phyloP scores from a whole-genome alignment of 1,284 basidiomycete genomes.

The Apiotrichum mycotoxinovorans region DNA sequence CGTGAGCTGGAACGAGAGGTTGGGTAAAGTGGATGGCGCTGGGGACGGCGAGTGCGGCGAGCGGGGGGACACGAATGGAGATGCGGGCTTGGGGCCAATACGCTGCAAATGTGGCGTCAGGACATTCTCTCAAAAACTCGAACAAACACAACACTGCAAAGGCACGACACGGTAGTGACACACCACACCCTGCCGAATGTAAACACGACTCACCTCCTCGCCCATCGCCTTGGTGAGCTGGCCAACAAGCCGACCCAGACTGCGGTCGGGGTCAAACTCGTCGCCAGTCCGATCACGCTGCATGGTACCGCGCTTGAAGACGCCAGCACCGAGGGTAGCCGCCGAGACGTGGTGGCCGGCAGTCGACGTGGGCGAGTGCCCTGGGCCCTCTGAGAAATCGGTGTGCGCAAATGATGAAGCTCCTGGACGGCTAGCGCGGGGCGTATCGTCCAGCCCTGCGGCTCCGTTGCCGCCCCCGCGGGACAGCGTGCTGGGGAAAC shows the following conservation, averaged over 20 bases:
- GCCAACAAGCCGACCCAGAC: conserved; percentile 58
- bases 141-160: neutral
- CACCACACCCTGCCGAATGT: too few relatives aligned
- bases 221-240: conserved; percentile 44
- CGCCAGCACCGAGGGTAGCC: conserved; percentile 76
- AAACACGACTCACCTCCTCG: conserved; percentile 28
- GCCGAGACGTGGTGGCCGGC: conserved; percentile 80
- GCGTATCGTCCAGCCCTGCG: conserved; percentile 10
- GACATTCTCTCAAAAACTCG: neutral
- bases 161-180: neutral
- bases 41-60: conserved; percentile 20
- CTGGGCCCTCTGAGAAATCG: conserved; percentile 19
- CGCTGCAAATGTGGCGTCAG: conserved; percentile 8
- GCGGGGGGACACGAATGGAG: conserved; percentile 2
- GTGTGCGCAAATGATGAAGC: conserved; percentile 4
- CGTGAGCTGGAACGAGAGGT: conserved; percentile 47
- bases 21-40: conserved; percentile 43
- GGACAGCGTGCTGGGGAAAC: conserved; percentile 1
- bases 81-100: conserved; percentile 15
- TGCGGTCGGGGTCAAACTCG: conserved; percentile 82
- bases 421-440: conserved; percentile 6
- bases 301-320: conserved; percentile 52
- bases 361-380: conserved; percentile 61
- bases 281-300: conserved; percentile 57
- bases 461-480: too few relatives aligned